Evolutionary conservation across 805 yeast genomes (phyloP).

Genomic region (Barnettozyma wickerhamii): DNA sequence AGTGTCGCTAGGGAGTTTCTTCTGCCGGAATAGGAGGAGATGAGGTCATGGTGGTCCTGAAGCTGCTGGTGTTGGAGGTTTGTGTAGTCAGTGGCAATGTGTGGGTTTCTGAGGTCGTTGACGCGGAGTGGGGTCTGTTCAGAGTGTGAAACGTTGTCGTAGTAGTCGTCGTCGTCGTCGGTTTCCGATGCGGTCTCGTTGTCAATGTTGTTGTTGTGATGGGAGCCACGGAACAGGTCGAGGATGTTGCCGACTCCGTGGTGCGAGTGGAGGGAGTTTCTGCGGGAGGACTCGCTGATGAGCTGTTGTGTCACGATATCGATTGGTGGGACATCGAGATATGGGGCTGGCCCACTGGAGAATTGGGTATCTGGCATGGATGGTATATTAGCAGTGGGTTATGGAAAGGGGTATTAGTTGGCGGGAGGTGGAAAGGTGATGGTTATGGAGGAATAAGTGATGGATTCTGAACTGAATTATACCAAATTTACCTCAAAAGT

Average conservation of each 20-base stretch:
- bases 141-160: conserved; percentile 5
- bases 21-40: conserved; percentile 16
- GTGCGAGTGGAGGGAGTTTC: conserved; percentile 17
- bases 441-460: no score
- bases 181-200: conserved; percentile 1
- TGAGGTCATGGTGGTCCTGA: conserved; percentile 13
- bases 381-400: no score
- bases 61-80: not conserved
- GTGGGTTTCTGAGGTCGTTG: conserved; percentile 19
- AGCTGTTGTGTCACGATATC: conserved; percentile 22
- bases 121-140: conserved; percentile 20
- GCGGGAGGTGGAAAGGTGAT: no score
- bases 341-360: conserved; percentile 21
- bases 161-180: conserved; percentile 1
- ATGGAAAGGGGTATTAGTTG: no score
- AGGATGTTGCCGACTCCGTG: conserved; percentile 22
- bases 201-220: conserved; percentile 3
- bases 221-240: conserved; percentile 18
- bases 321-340: conserved; percentile 21
- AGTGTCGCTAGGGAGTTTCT: conserved; percentile 22
- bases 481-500: no score
- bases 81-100: conserved; percentile 4
- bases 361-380: not conserved
- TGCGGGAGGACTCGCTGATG: conserved; percentile 16
- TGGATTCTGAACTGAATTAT: no score